phyloP scores from a whole-genome alignment of 2,329 filamentous ascomycete genomes.

The Fusarium illudens region DNA sequence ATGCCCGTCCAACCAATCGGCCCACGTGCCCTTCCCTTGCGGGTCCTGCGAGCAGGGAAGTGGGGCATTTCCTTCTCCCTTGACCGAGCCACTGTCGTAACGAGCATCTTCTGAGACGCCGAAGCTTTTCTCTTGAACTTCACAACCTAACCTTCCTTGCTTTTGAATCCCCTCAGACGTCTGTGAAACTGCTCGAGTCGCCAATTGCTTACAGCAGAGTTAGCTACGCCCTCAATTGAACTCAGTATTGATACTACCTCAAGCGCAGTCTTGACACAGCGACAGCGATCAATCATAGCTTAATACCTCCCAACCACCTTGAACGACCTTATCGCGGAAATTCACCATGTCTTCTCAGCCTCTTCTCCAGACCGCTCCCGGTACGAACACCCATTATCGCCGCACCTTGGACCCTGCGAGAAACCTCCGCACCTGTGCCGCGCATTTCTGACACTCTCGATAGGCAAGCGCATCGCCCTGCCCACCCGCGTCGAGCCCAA shows the following conservation, averaged over 20 bases:
- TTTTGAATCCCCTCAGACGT: neutral
- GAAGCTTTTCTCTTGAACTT: slow-evolving; percentile 25
- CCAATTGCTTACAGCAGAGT: slow-evolving; percentile 8
- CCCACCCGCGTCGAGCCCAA: slow-evolving; percentile 98
- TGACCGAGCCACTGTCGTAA: slow-evolving; percentile 32
- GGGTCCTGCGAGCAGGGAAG: slow-evolving; percentile 20
- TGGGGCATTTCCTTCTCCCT: slow-evolving; percentile 28
- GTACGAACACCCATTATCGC: slow-evolving; percentile 62
- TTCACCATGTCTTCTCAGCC: slow-evolving; percentile 90
- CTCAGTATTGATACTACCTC: neutral
- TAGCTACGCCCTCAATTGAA: slow-evolving; percentile 4
- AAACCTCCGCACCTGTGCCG: neutral
- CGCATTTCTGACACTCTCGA: slow-evolving; percentile 23
- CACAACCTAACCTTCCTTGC: slow-evolving; percentile 10
- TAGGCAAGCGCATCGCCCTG: slow-evolving; percentile 97
- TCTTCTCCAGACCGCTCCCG: slow-evolving; percentile 91
- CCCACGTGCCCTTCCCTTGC: slow-evolving; percentile 43
- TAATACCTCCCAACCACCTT: slow-evolving; percentile 22
- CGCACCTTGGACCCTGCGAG: neutral
- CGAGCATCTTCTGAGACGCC: slow-evolving; percentile 9
- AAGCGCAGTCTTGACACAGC: neutral
- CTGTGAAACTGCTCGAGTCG: neutral
- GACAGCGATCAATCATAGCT: neutral
- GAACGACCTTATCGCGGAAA: neutral
- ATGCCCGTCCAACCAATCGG: slow-evolving; percentile 41